Evolutionary conservation across 495 filamentous ascomycete species (phyloP), one percentile per base, ranked within the genome.

Genomic region (Immersiella caudata): DNA sequence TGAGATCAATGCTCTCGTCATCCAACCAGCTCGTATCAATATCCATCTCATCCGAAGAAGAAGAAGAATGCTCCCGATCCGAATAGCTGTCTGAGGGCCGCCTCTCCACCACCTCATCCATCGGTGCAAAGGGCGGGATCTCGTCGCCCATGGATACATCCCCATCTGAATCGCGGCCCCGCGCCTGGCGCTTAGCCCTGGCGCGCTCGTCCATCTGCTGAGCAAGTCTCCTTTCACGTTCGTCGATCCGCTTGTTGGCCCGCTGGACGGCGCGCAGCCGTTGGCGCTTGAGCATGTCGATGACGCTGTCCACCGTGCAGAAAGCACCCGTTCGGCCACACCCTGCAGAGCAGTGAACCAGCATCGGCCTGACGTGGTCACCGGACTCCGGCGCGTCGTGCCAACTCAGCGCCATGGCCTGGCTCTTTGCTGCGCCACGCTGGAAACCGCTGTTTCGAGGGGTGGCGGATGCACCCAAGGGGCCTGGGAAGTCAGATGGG

Each of bases 281-380:
- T 73, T 97, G 93, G 35, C 89, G 87, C 79, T 94, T 95, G 49
- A 99, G 77, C 88, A 96, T 95, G 75, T 94, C 92, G 59, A 98
- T 86, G 14, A 97, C 96, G 60, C 89, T 93, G 74, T 98, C 95
- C 27, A 98, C 92, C 0, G 95, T 96, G 76, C 95, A 99, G 68
- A 99, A 99, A 0, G 96, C 92, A 4, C 95, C 95, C 0, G 95
- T 99, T 6, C 95, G 89, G 4, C 95, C 95, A 79, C 95, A 99
- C 0, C 95, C 95, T 1, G 95, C 95, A 64, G 91, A 94, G 80
- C 95, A 99, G 77, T 99, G 95, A 4, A 99, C 96, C 21, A 99
- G 78, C 59, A 97, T 85, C 18, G 95, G 94, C 49, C 92, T 80
- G 9, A 80, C 79, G 0, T 77, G 73, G 0, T 84, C 81, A 22